Conservation (phyloP, 2,329 filamentous ascomycete genomes). For the Cercospora zeina region DNA sequence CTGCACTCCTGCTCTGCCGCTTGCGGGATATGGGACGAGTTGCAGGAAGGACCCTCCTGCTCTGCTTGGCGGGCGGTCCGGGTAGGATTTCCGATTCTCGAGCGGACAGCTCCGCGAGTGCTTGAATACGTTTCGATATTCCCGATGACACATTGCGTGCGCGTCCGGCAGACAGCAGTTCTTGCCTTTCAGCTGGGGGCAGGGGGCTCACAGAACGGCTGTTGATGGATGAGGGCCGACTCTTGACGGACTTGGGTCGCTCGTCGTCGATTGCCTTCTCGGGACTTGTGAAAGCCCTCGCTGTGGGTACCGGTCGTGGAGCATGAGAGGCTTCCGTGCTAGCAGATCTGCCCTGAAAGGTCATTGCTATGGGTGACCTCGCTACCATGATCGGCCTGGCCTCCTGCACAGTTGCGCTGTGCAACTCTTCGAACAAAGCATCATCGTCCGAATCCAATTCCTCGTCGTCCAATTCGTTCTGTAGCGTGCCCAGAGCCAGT, state of each 20-base stretch:
- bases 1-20: conserved; percentile 26
- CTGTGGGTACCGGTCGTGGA: conserved; percentile 32
- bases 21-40: conserved; percentile 29
- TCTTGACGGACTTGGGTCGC: not conserved
- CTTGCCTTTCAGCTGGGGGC: conserved; percentile 40
- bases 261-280: conserved; percentile 13
- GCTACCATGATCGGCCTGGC: conserved; percentile 79
- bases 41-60: conserved; percentile 23
- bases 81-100: conserved; percentile 27
- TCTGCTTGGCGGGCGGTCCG: conserved; percentile 19
- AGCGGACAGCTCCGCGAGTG: conserved; percentile 70
- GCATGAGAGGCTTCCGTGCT: conserved; percentile 31
- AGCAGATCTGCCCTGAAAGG: conserved; percentile 38
- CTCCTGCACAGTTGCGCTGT: conserved; percentile 77
- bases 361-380: conserved; percentile 63
- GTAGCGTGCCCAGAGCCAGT: conserved; percentile 41
- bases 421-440: conserved; percentile 69
- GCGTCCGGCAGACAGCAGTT: conserved; percentile 26
- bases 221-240: not conserved
- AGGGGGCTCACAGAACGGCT: conserved; percentile 1
- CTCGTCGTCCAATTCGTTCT: conserved; percentile 46
- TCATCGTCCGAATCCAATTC: conserved; percentile 66
- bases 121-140: conserved; percentile 93
- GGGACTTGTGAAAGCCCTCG: conserved; percentile 23
- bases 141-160: conserved; percentile 84